phyloP scores from a whole-genome alignment of 805 yeast species.

The Brettanomyces sp. region DNA sequence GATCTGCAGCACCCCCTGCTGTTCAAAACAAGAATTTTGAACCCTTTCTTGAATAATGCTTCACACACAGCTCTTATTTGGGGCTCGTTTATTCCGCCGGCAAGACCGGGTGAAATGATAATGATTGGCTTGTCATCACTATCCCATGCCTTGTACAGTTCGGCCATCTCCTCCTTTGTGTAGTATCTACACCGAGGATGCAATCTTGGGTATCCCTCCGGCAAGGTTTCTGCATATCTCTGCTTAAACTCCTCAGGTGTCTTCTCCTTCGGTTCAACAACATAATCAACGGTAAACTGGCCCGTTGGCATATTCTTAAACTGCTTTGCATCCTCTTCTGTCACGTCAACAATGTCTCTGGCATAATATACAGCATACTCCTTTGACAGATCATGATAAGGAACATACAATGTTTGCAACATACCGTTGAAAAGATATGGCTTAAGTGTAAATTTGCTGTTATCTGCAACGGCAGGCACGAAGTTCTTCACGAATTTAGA shows the following conservation, averaged over 20 bases:
- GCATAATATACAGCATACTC: conserved; percentile 36
- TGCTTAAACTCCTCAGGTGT: conserved; percentile 20
- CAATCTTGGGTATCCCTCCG: conserved; percentile 46
- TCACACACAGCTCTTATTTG: conserved; percentile 50
- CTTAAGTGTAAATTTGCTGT: conserved; percentile 31
- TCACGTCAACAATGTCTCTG: conserved; percentile 31
- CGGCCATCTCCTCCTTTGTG: conserved; percentile 33
- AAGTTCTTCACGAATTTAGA: conserved; percentile 26
- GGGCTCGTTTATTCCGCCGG: conserved; percentile 76
- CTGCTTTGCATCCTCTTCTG: conserved; percentile 8
- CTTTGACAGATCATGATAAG: conserved; percentile 32
- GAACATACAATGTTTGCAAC: conserved; percentile 40
- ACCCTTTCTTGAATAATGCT: conserved; percentile 33
- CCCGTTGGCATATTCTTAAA: conserved; percentile 21
- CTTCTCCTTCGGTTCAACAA: conserved; percentile 22
- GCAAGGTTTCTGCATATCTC: conserved; percentile 30
- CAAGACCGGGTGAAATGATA: conserved; percentile 60
- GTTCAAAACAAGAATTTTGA: conserved; percentile 51
- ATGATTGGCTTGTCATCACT: conserved; percentile 44
- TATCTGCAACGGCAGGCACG: conserved; percentile 32
- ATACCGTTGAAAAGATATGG: conserved; percentile 41
- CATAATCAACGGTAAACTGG: conserved; percentile 42
- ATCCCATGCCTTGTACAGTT: conserved; percentile 23
- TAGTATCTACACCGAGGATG: conserved; percentile 65
- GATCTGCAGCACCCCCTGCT: conserved; percentile 75